Evolutionary conservation across 2,329 filamentous ascomycete species (phyloP), one percentile per base, ranked within the genome.

Genomic region (Chaetothyriales sp.): DNA sequence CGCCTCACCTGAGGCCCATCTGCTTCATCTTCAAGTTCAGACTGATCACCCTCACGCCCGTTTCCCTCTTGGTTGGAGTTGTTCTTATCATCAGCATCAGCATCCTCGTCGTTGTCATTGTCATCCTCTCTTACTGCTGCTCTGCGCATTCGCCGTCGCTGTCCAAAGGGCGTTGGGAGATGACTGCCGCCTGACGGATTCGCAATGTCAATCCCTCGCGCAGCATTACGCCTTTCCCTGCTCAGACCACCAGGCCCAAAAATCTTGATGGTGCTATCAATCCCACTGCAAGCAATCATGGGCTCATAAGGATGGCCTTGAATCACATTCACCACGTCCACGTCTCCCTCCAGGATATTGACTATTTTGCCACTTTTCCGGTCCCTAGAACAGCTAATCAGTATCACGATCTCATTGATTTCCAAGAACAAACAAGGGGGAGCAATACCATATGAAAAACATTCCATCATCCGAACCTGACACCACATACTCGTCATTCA

Each of bases 271-370:
- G 80, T 83, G 58, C 78, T 75, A 57, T 84, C 81, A 53, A 85
- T 85, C 18, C 81, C 81, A 2, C 77, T 81, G 28, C 78, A 79
- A 2, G 82, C 81, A 52, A 85, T 70, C 55, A 79, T 78, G 1
- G 81, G 79, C 62, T 85, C 81, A 58, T 82, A 82, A 1, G 81
- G 81, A 62, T 85, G 81, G 1, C 77, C 78, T 72, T 82, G 78
- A 13, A 83, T 70, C 15, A 85, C 81, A 59, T 85, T 85, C 52
- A 84, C 81, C n/a, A 83, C 78, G 56, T 85, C 81, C 20, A 77
- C 77, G 62, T 85, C 81, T 1, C 78, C 81, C 62, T 82, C 75
- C 5, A 84, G 69, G 15, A 85, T 80, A 60, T 83, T 83, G 48
- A 83, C 70, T 47, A 85, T 66, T 51, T 78, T 69, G 18, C 71